Percentiles rank a stretch among this genome's conserved stretches.
Evolutionary conservation across 2,329 filamentous ascomycete genomes (phyloP).

Genomic region (Moelleriella libera): DNA sequence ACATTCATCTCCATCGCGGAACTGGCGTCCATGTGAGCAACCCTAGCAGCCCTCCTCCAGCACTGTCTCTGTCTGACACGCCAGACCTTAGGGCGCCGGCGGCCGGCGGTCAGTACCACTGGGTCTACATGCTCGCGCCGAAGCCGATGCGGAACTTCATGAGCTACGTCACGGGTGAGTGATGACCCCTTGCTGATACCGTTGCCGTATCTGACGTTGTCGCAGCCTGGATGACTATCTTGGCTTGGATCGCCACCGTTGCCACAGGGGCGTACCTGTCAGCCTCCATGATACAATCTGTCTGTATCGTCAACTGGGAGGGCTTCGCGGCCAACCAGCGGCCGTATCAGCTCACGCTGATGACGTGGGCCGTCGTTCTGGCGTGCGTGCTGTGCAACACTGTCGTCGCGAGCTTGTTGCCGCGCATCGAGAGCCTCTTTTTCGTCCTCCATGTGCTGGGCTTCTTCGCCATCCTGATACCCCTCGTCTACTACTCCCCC

Average conservation of each 20-base stretch:
- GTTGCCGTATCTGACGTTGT: too few species aligned
- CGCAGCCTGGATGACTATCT: constrained; percentile 27
- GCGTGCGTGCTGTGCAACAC: constrained; percentile 36
- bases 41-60: too few species aligned
- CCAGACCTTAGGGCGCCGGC: constrained; percentile 29
- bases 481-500: constrained; percentile 15
- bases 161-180: constrained; percentile 30
- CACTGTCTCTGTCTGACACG: too few species aligned
- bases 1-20: constrained; percentile 25
- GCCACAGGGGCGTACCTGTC: constrained; percentile 24
- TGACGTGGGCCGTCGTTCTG: constrained; percentile 31
- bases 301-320: constrained; percentile 19
- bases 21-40: constrained; percentile 29
- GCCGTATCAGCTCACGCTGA: constrained; percentile 32
- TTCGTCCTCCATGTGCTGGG: constrained; percentile 30
- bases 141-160: constrained; percentile 32
- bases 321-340: constrained; percentile 8
- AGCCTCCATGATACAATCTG: constrained; percentile 31
- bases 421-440: constrained; percentile 34
- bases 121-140: constrained; percentile 39
- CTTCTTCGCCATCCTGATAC: constrained; percentile 18
- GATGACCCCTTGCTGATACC: too few species aligned
- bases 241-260: constrained; percentile 26
- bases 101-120: constrained; percentile 45
- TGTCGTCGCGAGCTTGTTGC: constrained; percentile 26